Conservation (phyloP, 805 yeast genomes). For the Candida sonorensis region DNA sequence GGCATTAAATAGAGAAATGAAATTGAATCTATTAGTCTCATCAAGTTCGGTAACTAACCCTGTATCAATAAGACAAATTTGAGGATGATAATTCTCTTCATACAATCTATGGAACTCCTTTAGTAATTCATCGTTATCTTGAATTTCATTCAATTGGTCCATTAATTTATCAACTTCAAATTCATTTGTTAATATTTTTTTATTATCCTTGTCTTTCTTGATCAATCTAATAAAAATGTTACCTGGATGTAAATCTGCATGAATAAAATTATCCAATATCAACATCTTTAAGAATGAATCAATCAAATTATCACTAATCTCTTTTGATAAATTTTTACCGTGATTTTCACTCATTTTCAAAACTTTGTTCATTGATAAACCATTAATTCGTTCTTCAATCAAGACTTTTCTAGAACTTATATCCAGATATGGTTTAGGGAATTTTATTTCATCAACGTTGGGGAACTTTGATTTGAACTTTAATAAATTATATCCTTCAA, state of each 20-base stretch:
- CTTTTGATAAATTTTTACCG: conserved; percentile 46
- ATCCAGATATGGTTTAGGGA: conserved; percentile 69
- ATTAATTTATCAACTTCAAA: conserved; percentile 41
- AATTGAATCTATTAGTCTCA: conserved; percentile 69
- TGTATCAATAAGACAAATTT: conserved; percentile 84
- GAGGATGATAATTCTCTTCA: conserved; percentile 64
- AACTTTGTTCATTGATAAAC: conserved; percentile 72
- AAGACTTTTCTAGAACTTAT: conserved; percentile 65
- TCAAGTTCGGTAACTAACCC: conserved; percentile 91
- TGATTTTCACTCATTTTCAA: conserved; percentile 44
- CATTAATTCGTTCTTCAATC: conserved; percentile 81
- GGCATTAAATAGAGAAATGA: conserved; percentile 83
- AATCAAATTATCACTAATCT: conserved; percentile 71
- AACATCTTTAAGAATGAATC: conserved; percentile 93
- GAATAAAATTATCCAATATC: conserved; percentile 87
- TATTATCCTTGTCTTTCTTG: conserved; percentile 33
- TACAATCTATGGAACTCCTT: conserved; percentile 43
- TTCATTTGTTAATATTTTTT: conserved; percentile 37
- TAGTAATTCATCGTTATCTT: conserved; percentile 22
- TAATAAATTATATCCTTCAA: conserved; percentile 77
- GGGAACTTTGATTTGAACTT: conserved; percentile 67
- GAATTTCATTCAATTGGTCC: conserved; percentile 30
- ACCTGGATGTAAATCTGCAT: conserved; percentile 96
- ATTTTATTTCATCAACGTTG: conserved; percentile 52
- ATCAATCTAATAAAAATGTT: conserved; percentile 57